A percentile compares a stretch with the other conserved stretches of the same genome.
These are phyloP conservation scores for Nakazawaea molendinolei DNA, from an alignment of 805 yeast genomes.

Conservation along the genomic window DNA sequence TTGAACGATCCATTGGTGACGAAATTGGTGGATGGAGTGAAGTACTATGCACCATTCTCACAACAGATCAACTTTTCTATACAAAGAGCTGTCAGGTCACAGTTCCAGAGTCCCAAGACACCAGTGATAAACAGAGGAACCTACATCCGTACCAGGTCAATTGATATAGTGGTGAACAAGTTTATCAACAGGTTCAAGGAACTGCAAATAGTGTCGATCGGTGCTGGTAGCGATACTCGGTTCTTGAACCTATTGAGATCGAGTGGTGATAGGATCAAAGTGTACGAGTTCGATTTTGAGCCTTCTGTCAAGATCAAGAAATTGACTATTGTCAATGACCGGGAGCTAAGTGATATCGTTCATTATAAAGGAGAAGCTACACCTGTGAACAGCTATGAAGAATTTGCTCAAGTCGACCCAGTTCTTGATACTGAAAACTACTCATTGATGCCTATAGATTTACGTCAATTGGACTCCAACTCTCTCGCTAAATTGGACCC, in stretches of 20 bases:
- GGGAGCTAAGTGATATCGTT: constrained; percentile 23
- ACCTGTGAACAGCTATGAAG: constrained; percentile 13
- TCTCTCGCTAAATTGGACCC: constrained; percentile 23
- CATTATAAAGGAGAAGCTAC: constrained; percentile 16
- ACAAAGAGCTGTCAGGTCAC: constrained; percentile 30
- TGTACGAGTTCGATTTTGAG: constrained; percentile 62
- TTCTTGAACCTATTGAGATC: constrained; percentile 41
- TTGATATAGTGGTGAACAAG: constrained; percentile 38
- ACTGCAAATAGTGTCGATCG: constrained; percentile 61
- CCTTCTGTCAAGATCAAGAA: constrained; percentile 46
- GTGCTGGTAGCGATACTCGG: constrained; percentile 78
- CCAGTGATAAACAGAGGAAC: constrained; percentile 73
- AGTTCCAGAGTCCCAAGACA: constrained; percentile 36
- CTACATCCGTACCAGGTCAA: constrained; percentile 48
- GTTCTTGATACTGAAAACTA: constrained; percentile 36
- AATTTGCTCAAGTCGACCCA: constrained; percentile 20
- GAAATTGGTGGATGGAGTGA: constrained; percentile 28
- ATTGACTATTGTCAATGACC: constrained; percentile 32
- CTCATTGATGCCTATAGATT: constrained; percentile 48
- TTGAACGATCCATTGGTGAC: constrained; percentile 38
- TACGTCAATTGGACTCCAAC: constrained; percentile 29
- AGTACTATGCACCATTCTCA: constrained; percentile 29
- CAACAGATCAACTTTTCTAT: constrained; percentile 25
- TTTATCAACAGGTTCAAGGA: constrained; percentile 29
- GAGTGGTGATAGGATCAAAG: constrained; percentile 25